phyloP scores from a whole-genome alignment of 2,329 filamentous ascomycete genomes.

The Venturia oleaginea region DNA sequence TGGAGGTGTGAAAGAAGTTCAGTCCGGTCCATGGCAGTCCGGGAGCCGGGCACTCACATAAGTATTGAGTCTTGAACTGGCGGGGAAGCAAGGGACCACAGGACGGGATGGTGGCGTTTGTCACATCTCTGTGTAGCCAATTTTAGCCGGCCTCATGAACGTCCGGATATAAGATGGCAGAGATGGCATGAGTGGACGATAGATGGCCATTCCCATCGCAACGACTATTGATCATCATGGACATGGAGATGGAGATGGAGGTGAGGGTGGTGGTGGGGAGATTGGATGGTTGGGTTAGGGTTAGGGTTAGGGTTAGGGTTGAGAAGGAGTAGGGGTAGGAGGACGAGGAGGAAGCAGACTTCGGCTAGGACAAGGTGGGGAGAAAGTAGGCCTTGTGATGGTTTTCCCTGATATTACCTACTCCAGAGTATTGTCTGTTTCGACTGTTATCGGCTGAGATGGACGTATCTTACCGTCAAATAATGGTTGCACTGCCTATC shows the following conservation, averaged over 20 bases:
- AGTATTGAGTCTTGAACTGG: not conserved
- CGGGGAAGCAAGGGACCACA: constrained; percentile 1
- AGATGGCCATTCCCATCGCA: too few relatives aligned
- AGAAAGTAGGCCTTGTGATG: too few relatives aligned
- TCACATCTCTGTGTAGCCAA: not conserved
- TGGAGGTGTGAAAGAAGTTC: not conserved
- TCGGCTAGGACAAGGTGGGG: not conserved
- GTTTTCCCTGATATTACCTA: too few relatives aligned
- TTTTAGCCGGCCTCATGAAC: not conserved
- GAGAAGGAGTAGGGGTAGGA: too few relatives aligned
- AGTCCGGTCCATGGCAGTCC: not conserved
- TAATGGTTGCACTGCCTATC: too few relatives aligned
- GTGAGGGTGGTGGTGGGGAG: too few relatives aligned
- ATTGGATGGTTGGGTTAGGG: not conserved
- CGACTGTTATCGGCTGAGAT: too few relatives aligned
- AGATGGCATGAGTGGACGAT: not conserved
- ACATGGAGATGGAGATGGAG: too few relatives aligned
- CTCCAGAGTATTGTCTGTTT: too few relatives aligned
- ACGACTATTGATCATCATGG: not conserved
- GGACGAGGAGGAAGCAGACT: too few relatives aligned
- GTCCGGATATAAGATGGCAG: not conserved
- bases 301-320: too few relatives aligned
- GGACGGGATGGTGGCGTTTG: not conserved
- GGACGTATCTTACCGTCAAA: too few relatives aligned
- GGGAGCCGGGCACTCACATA: not conserved